These are phyloP conservation scores for Pyrenochaeta sp. DNA, from an alignment of 2,329 filamentous ascomycete species.

Conservation along the genomic window DNA sequence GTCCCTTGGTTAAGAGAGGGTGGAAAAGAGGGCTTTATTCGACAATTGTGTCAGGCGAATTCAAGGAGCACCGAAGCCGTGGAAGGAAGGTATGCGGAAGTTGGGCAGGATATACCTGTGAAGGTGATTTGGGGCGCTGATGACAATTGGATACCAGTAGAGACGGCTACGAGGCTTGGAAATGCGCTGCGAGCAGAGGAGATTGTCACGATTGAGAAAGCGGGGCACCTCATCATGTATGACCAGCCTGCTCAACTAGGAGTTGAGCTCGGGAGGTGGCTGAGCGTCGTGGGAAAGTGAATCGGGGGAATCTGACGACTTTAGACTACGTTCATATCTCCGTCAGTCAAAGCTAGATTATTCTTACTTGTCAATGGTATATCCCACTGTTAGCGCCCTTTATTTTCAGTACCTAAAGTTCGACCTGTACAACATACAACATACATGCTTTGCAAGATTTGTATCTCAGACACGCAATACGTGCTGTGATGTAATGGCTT, in stretches of 20 bases:
- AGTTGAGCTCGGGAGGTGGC: slow-evolving; percentile 24
- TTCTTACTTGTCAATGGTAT: neutral
- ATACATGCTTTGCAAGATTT: too few species aligned
- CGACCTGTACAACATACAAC: too few species aligned
- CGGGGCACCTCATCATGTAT: slow-evolving; percentile 29
- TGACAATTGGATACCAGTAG: slow-evolving; percentile 26
- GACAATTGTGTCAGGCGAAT: slow-evolving; percentile 31
- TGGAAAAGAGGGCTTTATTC: slow-evolving; percentile 25
- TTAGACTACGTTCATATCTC: neutral
- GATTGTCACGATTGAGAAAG: slow-evolving; percentile 19
- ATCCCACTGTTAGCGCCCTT: too few species aligned
- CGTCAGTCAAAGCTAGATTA: neutral
- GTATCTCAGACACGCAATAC: too few species aligned
- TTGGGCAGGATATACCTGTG: slow-evolving; percentile 19
- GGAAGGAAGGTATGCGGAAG: slow-evolving; percentile 23
- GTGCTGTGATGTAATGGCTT: too few species aligned
- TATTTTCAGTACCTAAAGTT: too few species aligned
- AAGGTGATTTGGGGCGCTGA: slow-evolving; percentile 31
- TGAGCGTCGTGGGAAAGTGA: slow-evolving; percentile 1
- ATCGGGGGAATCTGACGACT: neutral
- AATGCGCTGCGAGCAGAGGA: slow-evolving; percentile 20
- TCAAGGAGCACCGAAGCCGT: slow-evolving; percentile 24
- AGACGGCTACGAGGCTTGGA: slow-evolving; percentile 20
- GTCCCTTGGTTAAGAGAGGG: slow-evolving; percentile 22
- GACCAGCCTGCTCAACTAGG: slow-evolving; percentile 26